phyloP scores from a whole-genome alignment of 306 rosid species.

The Lathyrus tuberosus region DNA sequence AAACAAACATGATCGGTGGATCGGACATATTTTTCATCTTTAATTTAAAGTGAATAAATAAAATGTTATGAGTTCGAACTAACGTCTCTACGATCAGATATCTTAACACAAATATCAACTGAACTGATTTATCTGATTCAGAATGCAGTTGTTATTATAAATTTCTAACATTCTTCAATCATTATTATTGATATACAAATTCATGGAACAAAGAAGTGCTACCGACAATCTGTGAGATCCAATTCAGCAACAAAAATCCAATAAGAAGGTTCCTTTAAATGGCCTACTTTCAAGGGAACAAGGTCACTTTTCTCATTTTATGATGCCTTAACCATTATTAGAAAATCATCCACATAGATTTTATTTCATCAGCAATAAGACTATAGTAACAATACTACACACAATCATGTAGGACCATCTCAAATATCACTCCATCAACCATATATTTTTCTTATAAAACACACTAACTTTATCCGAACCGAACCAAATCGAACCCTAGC shows the following conservation, averaged over 20 bases:
- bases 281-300: constrained; percentile 33
- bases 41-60: too few species aligned
- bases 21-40: too few species aligned
- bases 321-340: constrained; percentile 23
- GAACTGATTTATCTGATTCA: too few species aligned
- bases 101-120: too few species aligned
- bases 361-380: constrained; percentile 35
- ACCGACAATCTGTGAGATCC: constrained; percentile 33
- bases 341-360: constrained; percentile 39
- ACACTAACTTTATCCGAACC: too few species aligned
- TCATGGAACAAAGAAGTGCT: constrained; percentile 7
- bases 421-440: constrained; percentile 45
- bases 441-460: too few species aligned
- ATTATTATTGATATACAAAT: not conserved
- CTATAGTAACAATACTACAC: constrained; percentile 20
- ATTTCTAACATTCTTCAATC: not conserved
- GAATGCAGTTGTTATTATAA: not conserved
- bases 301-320: constrained; percentile 33
- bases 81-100: too few species aligned
- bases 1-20: too few species aligned
- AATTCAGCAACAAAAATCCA: constrained; percentile 35
- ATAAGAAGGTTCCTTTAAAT: constrained; percentile 32
- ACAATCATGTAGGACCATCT: constrained; percentile 49
- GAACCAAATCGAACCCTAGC: constrained; percentile 43
- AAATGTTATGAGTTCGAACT: too few species aligned